Evolutionary conservation across 352 stramenopile genomes (phyloP), one percentile per base, ranked within the genome.

Genomic region (Globisporangium viniferum): DNA sequence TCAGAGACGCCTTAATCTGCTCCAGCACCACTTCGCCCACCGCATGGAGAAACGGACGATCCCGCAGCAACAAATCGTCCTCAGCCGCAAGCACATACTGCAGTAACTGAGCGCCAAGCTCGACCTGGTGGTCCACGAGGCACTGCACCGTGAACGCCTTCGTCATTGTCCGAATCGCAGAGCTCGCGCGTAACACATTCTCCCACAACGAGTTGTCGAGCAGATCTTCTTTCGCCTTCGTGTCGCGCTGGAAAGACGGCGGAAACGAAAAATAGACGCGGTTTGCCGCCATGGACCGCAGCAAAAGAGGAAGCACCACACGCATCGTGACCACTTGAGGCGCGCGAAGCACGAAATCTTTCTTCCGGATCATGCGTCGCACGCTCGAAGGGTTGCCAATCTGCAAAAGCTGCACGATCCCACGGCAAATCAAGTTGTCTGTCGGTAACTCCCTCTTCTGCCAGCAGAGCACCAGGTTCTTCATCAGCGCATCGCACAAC

Each of bases 381-480:
- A 96, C 78, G 58, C 85, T 92, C 22, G 85, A 83, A 2, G 86
- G 74, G 48, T 93, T 94, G 1, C 88, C 88, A 48, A 96, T 79
- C 62, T 96, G 88, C 53, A 96, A 70, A 39, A 96, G 80, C 72
- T 96, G 86, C 8, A 96, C 86, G n/a, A 94, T 74, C 0, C 84
- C 86, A 51, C 86, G 80, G 44, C 85, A 93, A 1, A 91, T 79
- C 15, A 91, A 56, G 49, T 92, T 90, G 64, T 96, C 88, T 1
- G 88, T 96, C n/a, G 88, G 88, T 5, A 96, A 67, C 55, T 91
- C 84, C 62, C 80, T 74, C 62, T 70, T 79, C 36, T 90, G 80
- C 77, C 79, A 88, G 46, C 79, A 91, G 9, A 72, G 53, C 24
- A 86, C 72, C 3, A 96, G 62, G 4, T 82, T 86, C 61, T 89